Base-by-base conservation (phyloP, 78 protist genomes). In the Creolimax fragrantissima region DNA sequence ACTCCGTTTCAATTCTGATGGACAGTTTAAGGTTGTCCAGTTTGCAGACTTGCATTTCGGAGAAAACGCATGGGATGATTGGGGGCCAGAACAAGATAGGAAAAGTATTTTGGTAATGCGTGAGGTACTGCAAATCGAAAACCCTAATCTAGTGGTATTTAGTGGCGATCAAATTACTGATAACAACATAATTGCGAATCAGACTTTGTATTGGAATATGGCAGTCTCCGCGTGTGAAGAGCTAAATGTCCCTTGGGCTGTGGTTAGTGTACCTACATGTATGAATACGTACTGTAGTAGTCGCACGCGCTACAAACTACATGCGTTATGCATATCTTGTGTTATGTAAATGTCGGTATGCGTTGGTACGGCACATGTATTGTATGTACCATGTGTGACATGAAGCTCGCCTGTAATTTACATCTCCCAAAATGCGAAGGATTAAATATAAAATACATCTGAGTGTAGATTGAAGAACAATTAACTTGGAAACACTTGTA, bases 31-130 rank as follows among this genome's bases (percentile, higher is more conserved):
- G 39, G 44, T 90, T 3, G 37, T n/a, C 37, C 92, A 90, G 39
- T n/a, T 90, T 11, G 88, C 92, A 0, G 92, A 90, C 41, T 44
- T 90, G 43, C 92, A 90, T 88, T 90, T 42, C 35, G 92, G 92
- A 58, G 92, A 90, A n/a, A 85, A 84, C 4, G 92, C 67, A 35
- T 41, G 81, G 35, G 44, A n/a, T 32, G 39, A 41, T 2, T 90
- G 92, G 92, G 92, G 92, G 84, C 89, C 44, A 35, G 66, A 81
- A 45, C 92, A 90, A 35, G 92, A 90, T 45, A 3, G 36, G 7
- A 90, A 90, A 4, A 35, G 44, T 2, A 90, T 39, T 5, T 43
- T 45, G 41, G 85, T 45, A 0, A 42, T 90, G 88, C 7, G 88
- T 5, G 35, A 4, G 17, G 66, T 90, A 41, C 37, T 90, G 24